These are phyloP conservation scores for Luffa acutangula DNA, from an alignment of 306 rosid genomes.

Conservation along the genomic window DNA sequence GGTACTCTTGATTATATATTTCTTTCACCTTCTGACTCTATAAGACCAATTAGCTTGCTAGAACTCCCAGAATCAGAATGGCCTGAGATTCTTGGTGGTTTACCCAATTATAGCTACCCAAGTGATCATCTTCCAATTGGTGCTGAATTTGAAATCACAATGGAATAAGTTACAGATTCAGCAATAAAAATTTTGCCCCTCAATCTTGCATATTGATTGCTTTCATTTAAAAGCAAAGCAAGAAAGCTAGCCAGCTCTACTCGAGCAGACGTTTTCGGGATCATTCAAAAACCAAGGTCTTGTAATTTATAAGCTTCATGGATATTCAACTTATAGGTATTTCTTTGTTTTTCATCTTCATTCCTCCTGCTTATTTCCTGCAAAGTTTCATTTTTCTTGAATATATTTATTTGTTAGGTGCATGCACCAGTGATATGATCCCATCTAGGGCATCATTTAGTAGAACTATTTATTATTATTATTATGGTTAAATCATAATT, in stretches of 20 bases:
- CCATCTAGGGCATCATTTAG: neutral
- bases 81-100: constrained; percentile 60
- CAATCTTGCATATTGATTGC: neutral
- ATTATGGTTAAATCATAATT: neutral
- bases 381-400: neutral
- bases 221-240: neutral
- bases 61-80: constrained; percentile 62
- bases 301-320: neutral
- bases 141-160: constrained; percentile 56
- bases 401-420: neutral
- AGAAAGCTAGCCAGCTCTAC: neutral
- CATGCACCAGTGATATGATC: neutral
- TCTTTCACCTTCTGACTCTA: constrained; percentile 41
- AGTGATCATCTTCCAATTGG: constrained; percentile 95
- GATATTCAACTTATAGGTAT: neutral
- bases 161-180: constrained; percentile 15
- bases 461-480: neutral
- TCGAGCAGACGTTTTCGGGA: neutral
- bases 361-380: neutral
- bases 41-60: constrained; percentile 62
- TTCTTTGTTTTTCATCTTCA: neutral
- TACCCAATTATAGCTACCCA: constrained; percentile 65
- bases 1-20: constrained; percentile 74
- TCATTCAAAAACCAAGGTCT: neutral
- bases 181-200: neutral